These are phyloP conservation scores for Botrytis paeoniae DNA, from an alignment of 2,329 filamentous ascomycete species.

Conservation along the genomic window DNA sequence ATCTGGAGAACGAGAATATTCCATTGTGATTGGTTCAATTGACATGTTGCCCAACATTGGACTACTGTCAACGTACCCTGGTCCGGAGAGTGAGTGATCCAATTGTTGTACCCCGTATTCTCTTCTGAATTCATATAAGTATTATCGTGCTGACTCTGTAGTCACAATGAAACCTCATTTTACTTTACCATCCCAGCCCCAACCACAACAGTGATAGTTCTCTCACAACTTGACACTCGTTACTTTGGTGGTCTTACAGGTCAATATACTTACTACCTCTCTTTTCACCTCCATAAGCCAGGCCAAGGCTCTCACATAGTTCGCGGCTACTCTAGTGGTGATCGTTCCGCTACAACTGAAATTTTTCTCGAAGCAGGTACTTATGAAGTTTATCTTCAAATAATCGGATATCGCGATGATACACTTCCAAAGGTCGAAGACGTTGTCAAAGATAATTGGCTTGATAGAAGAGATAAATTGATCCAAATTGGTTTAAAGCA, in stretches of 20 bases:
- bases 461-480: slow-evolving; percentile 51
- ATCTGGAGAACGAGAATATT: slow-evolving; percentile 61
- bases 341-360: slow-evolving; percentile 55
- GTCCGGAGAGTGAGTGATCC: slow-evolving; percentile 42
- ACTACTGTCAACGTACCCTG: slow-evolving; percentile 59
- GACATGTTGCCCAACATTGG: slow-evolving; percentile 57
- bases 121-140: too few relatives aligned
- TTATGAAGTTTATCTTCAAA: slow-evolving; percentile 53
- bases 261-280: slow-evolving; percentile 49
- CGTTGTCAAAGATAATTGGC: slow-evolving; percentile 51
- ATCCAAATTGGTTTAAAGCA: slow-evolving; percentile 55
- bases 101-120: neutral
- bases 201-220: slow-evolving; percentile 54
- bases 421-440: slow-evolving; percentile 41
- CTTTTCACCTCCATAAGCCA: slow-evolving; percentile 46
- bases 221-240: slow-evolving; percentile 54
- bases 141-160: neutral
- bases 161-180: slow-evolving; percentile 58
- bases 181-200: slow-evolving; percentile 52
- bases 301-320: slow-evolving; percentile 55
- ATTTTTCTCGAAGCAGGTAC: slow-evolving; percentile 53
- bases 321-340: slow-evolving; percentile 44
- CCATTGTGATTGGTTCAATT: slow-evolving; percentile 44
- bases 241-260: slow-evolving; percentile 60
- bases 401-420: slow-evolving; percentile 48